Evolutionary conservation across 2,329 filamentous ascomycete genomes (phyloP), one percentile per base, ranked within the genome.

Genomic region (Calonectria naviculata): DNA sequence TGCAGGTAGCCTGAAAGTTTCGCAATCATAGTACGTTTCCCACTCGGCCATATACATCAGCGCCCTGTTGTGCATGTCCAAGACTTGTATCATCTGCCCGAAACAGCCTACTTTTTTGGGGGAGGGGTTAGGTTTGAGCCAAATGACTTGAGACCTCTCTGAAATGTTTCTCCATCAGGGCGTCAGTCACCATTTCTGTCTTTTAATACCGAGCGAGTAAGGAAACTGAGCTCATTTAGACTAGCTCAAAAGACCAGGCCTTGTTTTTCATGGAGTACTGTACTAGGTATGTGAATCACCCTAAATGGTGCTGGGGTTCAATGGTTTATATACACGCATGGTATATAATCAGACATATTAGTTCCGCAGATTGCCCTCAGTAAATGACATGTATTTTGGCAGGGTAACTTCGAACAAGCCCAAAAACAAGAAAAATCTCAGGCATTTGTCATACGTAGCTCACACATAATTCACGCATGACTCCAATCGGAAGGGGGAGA

Each of bases 21-120:
- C 31, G n/a, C 47, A 47, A 54, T 47, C 60, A 3, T 49, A 34
- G 17, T 67, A 67, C 64, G 60, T 67, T 44, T 67, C 65, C 36
- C 65, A 56, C 19, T 34, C 44, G 3, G 65, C 38, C 26, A 38
- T 38, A 6, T 67, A 26, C n/a, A 10, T 52, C 28, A 52, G 29
- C 1, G 47, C 47, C 3, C 31, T 52, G 26, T 52, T 52, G 47
- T 9, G 29, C 26, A 3, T 26, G 26, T 10, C 26, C 47, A 52
- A 19, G 47, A 10, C 15, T 31, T 3, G 26, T 17, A 29, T 52
- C 47, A 31, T 52, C 17, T 19, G 47, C 28, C n/a, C 47, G 24
- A 13, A 52, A 52, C 19, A 52, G 17, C 13, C 47, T 15, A 5
- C 19, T 52, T 31, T 52, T 26, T 10, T 28, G n/a, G n/a, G 29